These are phyloP conservation scores for Pichia cactophila DNA, from an alignment of 1,139 yeast genomes.

Conservation along the genomic window DNA sequence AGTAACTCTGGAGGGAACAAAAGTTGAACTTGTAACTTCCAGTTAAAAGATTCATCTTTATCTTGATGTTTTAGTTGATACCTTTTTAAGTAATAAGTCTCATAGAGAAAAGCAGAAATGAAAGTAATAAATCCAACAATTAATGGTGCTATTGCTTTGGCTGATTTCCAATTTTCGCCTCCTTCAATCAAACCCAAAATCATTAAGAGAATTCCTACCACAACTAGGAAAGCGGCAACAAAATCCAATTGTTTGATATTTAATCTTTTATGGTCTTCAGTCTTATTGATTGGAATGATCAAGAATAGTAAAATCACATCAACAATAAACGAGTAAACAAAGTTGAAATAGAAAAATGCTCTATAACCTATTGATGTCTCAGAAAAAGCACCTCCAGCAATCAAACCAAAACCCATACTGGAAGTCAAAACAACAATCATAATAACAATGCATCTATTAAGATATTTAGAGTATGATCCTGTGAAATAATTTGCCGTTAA, in stretches of 20 bases:
- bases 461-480: conserved; percentile 16
- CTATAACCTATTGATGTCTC: conserved; percentile 28
- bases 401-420: conserved; percentile 27
- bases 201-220: conserved; percentile 28
- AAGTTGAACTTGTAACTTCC: conserved; percentile 17
- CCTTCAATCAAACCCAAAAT: conserved; percentile 32
- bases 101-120: conserved; percentile 18
- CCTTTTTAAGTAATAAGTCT: conserved; percentile 13
- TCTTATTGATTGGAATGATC: conserved; percentile 22
- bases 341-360: conserved; percentile 28
- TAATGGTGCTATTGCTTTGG: conserved; percentile 27
- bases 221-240: conserved; percentile 23
- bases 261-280: conserved; percentile 15
- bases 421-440: conserved; percentile 25
- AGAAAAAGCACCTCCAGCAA: conserved; percentile 33
- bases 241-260: conserved; percentile 25
- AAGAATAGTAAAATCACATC: conserved; percentile 18
- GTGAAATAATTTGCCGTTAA: conserved; percentile 27
- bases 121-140: conserved; percentile 25
- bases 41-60: conserved; percentile 4
- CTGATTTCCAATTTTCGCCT: conserved; percentile 28
- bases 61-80: conserved; percentile 12
- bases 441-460: conserved; percentile 23
- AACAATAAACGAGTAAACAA: conserved; percentile 19
- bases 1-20: conserved; percentile 20